These are phyloP conservation scores for Takashimella koratensis DNA, from an alignment of 1,284 basidiomycete genomes.

Conservation along the genomic window DNA sequence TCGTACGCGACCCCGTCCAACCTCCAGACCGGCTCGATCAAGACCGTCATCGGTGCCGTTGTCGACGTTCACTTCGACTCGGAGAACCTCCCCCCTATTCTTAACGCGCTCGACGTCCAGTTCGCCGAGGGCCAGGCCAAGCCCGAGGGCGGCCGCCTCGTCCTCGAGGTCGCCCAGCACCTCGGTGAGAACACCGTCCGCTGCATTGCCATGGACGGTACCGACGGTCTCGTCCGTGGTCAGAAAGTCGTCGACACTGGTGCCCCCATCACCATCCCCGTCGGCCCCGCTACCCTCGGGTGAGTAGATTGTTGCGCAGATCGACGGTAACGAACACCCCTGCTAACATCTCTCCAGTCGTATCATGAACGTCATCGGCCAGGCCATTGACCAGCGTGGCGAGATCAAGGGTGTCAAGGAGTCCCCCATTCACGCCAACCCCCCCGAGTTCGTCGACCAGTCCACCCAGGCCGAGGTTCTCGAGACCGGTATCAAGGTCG, in stretches of 20 bases:
- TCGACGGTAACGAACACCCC: neutral
- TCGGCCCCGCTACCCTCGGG: constrained; percentile 87
- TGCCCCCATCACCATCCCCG: constrained; percentile 91
- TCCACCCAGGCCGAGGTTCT: constrained; percentile 96
- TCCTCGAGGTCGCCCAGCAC: constrained; percentile 94
- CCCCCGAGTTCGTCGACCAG: constrained; percentile 95
- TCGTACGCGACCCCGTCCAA: constrained; percentile 87
- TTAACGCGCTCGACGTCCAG: constrained; percentile 97
- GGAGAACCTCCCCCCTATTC: constrained; percentile 88
- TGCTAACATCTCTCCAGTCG: constrained; percentile 51
- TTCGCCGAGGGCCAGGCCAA: constrained; percentile 56
- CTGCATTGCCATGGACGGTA: constrained; percentile 98
- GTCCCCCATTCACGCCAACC: constrained; percentile 91
- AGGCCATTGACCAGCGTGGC: constrained; percentile 98
- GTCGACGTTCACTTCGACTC: constrained; percentile 95
- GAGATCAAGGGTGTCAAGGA: constrained; percentile 92
- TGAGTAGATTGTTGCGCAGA: constrained; percentile 11
- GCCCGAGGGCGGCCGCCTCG: constrained; percentile 74
- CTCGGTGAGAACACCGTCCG: constrained; percentile 98
- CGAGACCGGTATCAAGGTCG: constrained; percentile 99
- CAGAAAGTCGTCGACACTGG: constrained; percentile 96
- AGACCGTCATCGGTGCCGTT: constrained; percentile 97
- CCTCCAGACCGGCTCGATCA: constrained; percentile 68
- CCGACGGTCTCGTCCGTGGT: constrained; percentile 98
- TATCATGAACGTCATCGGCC: constrained; percentile 99